Percentiles rank a stretch among this genome's conserved stretches.
phyloP scores from a whole-genome alignment of 73 alveolate genomes.

The Stentor roeselii region DNA sequence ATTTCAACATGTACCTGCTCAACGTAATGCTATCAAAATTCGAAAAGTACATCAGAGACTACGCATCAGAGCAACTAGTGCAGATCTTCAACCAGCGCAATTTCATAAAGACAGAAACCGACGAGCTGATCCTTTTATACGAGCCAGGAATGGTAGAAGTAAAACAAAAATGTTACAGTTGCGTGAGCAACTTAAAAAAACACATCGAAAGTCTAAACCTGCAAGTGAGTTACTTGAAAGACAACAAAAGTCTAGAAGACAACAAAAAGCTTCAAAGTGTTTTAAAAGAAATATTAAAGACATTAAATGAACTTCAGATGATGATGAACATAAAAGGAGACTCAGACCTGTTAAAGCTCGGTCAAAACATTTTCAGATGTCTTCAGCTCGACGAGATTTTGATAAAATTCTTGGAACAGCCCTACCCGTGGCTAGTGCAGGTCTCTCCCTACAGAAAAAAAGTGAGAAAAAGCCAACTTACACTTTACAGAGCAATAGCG shows the following conservation, averaged over 20 bases:
- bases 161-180: too few relatives aligned
- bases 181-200: not conserved
- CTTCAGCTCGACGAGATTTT: not conserved
- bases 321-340: not conserved
- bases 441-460: not conserved
- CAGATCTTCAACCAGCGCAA: not conserved
- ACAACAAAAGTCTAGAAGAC: not conserved
- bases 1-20: not conserved
- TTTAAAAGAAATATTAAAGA: not conserved
- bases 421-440: not conserved
- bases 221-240: not conserved
- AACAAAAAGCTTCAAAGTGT: too few relatives aligned
- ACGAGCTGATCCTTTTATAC: not conserved
- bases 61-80: not conserved
- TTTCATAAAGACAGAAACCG: not conserved
- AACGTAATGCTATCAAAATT: not conserved
- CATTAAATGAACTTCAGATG: not conserved
- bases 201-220: not conserved
- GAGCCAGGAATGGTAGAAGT: not conserved
- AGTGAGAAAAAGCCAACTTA: not conserved
- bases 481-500: not conserved
- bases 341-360: not conserved
- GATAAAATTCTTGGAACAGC: not conserved
- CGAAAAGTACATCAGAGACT: not conserved
- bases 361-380: not conserved